These are phyloP conservation scores for Phytophthora cryptogea DNA, from an alignment of 352 stramenopile genomes.

Conservation along the genomic window DNA sequence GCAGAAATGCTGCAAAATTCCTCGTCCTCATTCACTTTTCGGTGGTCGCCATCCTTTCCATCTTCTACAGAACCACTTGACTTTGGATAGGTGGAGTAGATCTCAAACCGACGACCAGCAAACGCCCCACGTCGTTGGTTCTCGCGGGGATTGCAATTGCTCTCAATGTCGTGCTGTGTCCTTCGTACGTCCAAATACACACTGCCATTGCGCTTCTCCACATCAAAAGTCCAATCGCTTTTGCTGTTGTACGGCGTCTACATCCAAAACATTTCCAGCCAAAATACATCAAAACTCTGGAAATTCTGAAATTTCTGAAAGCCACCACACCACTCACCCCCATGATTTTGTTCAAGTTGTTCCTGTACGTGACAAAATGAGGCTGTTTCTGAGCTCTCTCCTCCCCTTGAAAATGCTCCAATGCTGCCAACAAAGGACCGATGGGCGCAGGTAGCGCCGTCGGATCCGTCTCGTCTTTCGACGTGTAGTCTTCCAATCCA, in stretches of 20 bases:
- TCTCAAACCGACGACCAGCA: conserved; percentile 72
- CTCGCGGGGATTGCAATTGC: conserved; percentile 44
- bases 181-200: conserved; percentile 71
- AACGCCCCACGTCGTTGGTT: conserved; percentile 67
- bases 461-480: conserved; percentile 58
- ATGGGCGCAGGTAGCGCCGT: conserved; percentile 51
- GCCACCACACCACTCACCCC: conserved; percentile 37
- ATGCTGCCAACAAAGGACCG: conserved; percentile 46
- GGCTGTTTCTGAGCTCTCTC: conserved; percentile 14
- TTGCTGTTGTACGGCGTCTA: conserved; percentile 83
- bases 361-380: conserved; percentile 75
- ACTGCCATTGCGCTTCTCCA: conserved; percentile 57
- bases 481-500: conserved; percentile 53
- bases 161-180: conserved; percentile 48
- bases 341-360: conserved; percentile 88
- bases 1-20: conserved; percentile 79
- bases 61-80: background rate
- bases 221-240: conserved; percentile 64
- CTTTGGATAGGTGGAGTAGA: conserved; percentile 48
- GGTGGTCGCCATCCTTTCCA: conserved; percentile 10
- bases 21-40: conserved; percentile 57
- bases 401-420: conserved; percentile 48
- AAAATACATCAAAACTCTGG: conserved; percentile 2
- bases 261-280: conserved; percentile 3
- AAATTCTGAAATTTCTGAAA: background rate